A percentile compares a stretch with the other conserved stretches of the same genome.
These are phyloP conservation scores for Geotrichum phurueaensis DNA, from an alignment of 1,139 yeast species.

Conservation along the genomic window DNA sequence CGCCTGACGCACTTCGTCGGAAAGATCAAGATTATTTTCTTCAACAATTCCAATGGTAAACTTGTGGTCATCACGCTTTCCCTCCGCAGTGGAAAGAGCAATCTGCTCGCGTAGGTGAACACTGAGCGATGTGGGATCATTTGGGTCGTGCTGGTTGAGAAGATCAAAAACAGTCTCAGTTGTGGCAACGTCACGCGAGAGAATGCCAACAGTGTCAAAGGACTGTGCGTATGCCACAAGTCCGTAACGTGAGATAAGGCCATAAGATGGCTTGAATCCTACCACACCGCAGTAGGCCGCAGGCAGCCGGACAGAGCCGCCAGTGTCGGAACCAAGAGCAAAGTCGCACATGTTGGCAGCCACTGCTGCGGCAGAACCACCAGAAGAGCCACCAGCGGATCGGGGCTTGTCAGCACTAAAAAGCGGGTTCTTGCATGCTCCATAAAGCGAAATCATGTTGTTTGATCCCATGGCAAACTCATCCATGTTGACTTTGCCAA, in stretches of 20 bases:
- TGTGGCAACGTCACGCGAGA: constrained; percentile 46
- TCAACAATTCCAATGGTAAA: constrained; percentile 63
- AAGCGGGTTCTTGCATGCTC: constrained; percentile 66
- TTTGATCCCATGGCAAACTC: constrained; percentile 93
- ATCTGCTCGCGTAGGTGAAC: constrained; percentile 26
- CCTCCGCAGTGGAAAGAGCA: constrained; percentile 17
- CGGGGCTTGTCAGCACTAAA: constrained; percentile 32
- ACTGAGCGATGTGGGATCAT: constrained; percentile 75
- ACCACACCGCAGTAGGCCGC: constrained; percentile 77
- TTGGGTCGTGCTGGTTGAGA: constrained; percentile 55
- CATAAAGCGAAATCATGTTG: constrained; percentile 50
- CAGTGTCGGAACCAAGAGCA: constrained; percentile 90
- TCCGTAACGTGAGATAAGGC: constrained; percentile 87
- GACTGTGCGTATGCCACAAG: constrained; percentile 90
- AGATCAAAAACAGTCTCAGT: constrained; percentile 48
- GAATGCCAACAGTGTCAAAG: constrained; percentile 86
- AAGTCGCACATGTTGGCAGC: constrained; percentile 61
- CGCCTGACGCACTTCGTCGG: constrained; percentile 41
- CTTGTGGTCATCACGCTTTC: constrained; percentile 17
- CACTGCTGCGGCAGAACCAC: constrained; percentile 93
- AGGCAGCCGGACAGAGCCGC: constrained; percentile 91
- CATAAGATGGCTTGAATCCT: constrained; percentile 93
- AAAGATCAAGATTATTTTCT: constrained; percentile 59
- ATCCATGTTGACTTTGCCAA: constrained; percentile 90
- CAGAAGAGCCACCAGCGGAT: constrained; percentile 88